Base-by-base conservation (phyloP, 106 monocot species). In the Phalaenopsis equestris region DNA sequence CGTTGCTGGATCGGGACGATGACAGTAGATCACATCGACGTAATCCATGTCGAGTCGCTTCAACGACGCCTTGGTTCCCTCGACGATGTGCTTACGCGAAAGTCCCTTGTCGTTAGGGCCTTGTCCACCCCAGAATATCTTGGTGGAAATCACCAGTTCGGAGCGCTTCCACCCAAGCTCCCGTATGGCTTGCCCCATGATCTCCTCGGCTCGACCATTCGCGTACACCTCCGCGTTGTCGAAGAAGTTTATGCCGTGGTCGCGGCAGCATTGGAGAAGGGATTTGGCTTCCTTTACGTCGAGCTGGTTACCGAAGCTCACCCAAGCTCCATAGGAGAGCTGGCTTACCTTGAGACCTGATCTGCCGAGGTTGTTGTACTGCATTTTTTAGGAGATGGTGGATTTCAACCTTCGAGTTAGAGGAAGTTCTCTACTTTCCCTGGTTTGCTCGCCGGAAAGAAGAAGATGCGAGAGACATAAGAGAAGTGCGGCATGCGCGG, bases 191-290 rank as follows among this genome's bases (percentile, higher is more conserved):
- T 95, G 97, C 11, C 94, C 94, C 97, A 94, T 98, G 90, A 98
- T 98, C 89, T 98, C 97, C 90, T 98, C 97, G 67, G 97, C 97
- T 15, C 97, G 87, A 45, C 94, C 97, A 46, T 92, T 92, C 56
- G 94, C 94, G 85, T 98, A 98, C 9, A 94, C 97, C 90, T 94
- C 97, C 77, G 97, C 97, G 85, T 94, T 98, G 92, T 98, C 97
- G 94, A 98, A 98, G 94, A 98, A 98, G 86, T 98, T 98, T 76
- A 98, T 90, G 61, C 94, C 92, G 72, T 88, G 74, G 84, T 98
- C 94, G 81, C 97, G 92, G 89, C 97, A 98, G 85, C 83, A 82
- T 82, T 94, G 97, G 80, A 98, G 92, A 15, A 98, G 94, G 8
- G 84, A 3, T 82, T 98, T 98, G 4, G 97, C 97, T 61, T 94